A percentile compares a stretch with the other conserved stretches of the same genome.
These are phyloP conservation scores for Nakazawaea ambrosiae DNA, from an alignment of 805 yeast genomes.

Conservation along the genomic window DNA sequence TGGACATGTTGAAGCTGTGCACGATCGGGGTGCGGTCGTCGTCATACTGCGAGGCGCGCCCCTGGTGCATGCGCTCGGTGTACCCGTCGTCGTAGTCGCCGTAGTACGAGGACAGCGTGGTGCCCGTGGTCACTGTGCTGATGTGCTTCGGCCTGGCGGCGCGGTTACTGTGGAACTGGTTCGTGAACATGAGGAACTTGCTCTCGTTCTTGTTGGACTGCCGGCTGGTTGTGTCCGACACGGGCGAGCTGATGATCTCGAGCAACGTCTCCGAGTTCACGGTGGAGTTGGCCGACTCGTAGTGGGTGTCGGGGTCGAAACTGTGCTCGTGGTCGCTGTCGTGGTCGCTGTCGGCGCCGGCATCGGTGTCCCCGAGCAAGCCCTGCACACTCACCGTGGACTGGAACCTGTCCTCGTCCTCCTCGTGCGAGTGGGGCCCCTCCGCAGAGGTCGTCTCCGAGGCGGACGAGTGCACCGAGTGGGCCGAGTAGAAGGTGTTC, in stretches of 20 bases:
- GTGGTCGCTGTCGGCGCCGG: not conserved
- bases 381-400: not conserved
- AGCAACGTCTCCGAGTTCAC: slow-evolving; percentile 3
- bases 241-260: not conserved
- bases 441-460: not conserved
- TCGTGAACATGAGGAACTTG: slow-evolving; percentile 5
- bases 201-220: not conserved
- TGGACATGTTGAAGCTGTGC: not conserved
- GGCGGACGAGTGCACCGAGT: slow-evolving; percentile 4
- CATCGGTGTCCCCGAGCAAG: not conserved
- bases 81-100: slow-evolving; percentile 10
- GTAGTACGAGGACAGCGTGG: slow-evolving; percentile 6
- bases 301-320: not conserved
- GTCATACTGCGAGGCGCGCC: slow-evolving; percentile 2
- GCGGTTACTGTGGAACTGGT: not conserved
- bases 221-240: not conserved
- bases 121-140: not conserved
- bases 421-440: not conserved
- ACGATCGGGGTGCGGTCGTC: slow-evolving; percentile 9
- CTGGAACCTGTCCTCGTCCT: not conserved
- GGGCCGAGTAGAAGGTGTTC: slow-evolving; percentile 9
- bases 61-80: not conserved
- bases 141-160: not conserved
- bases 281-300: not conserved
- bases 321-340: too few relatives aligned